phyloP scores from a whole-genome alignment of 192 early-diverging fungal genomes.

The Jimgerdemannia flammicorona region DNA sequence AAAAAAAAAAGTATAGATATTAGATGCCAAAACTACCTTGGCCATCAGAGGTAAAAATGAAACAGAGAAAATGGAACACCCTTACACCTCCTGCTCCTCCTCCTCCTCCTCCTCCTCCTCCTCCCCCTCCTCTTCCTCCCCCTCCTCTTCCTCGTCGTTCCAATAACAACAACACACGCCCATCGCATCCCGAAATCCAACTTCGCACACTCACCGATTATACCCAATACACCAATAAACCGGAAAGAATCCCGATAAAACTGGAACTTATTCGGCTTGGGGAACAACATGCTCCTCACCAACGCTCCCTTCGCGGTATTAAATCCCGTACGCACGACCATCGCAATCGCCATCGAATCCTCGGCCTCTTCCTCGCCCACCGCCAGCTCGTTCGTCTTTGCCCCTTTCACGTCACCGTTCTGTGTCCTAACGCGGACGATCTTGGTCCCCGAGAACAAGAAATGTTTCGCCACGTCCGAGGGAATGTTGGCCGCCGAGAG shows the following conservation, averaged over 20 bases:
- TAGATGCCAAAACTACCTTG: too few relatives aligned
- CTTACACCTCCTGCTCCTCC: too few relatives aligned
- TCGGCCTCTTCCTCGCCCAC: conserved; percentile 32
- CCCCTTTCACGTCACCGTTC: conserved; percentile 32
- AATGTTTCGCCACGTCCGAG: conserved; percentile 74
- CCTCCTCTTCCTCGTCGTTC: too few relatives aligned
- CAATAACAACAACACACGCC: background rate
- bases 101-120: too few relatives aligned
- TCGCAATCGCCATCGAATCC: conserved; percentile 63
- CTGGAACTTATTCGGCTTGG: conserved; percentile 93
- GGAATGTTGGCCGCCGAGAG: conserved; percentile 69
- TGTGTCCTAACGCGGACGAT: conserved; percentile 74
- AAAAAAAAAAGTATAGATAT: too few relatives aligned
- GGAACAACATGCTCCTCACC: conserved; percentile 94
- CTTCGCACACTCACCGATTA: conserved; percentile 52
- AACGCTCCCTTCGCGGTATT: conserved; percentile 96
- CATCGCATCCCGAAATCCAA: background rate
- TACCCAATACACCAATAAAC: conserved; percentile 88
- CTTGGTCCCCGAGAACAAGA: conserved; percentile 91
- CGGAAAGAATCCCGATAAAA: conserved; percentile 97
- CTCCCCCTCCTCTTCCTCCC: too few relatives aligned
- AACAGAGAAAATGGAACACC: too few relatives aligned
- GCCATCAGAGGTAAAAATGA: too few relatives aligned
- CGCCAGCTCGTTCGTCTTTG: conserved; percentile 20
- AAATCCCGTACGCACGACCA: conserved; percentile 91